phyloP scores from a whole-genome alignment of 352 stramenopile species.

The Pythium dissimile region DNA sequence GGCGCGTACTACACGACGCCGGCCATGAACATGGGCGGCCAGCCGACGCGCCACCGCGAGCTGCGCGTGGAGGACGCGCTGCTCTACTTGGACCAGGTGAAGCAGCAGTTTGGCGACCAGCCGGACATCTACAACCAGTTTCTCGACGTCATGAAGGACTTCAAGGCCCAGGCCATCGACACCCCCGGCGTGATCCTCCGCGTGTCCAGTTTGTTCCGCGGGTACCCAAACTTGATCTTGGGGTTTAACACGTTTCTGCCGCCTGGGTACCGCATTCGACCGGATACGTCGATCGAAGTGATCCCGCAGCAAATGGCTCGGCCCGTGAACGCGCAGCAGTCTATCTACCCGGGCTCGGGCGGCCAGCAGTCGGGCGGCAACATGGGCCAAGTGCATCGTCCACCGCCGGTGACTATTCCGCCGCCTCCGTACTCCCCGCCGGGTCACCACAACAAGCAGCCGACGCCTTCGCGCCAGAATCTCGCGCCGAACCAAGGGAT shows the following conservation, averaged over 20 bases:
- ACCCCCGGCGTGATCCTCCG: slow-evolving; percentile 97
- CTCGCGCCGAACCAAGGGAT: slow-evolving; percentile 31
- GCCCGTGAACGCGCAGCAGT: slow-evolving; percentile 18
- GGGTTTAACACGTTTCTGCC: slow-evolving; percentile 99
- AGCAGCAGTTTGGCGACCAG: slow-evolving; percentile 99
- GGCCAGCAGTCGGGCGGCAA: slow-evolving; percentile 29
- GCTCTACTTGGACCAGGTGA: slow-evolving; percentile 99
- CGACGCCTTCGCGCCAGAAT: slow-evolving; percentile 49
- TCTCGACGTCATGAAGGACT: slow-evolving; percentile 99
- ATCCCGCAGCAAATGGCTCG: slow-evolving; percentile 65
- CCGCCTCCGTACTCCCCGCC: slow-evolving; percentile 57
- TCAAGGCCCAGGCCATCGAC: slow-evolving; percentile 98
- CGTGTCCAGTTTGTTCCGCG: slow-evolving; percentile 98
- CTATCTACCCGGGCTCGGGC: slow-evolving; percentile 29
- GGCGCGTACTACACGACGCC: slow-evolving; percentile 18
- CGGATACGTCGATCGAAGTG: slow-evolving; percentile 79
- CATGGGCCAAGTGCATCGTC: slow-evolving; percentile 45
- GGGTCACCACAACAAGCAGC: slow-evolving; percentile 40
- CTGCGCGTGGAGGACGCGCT: slow-evolving; percentile 98
- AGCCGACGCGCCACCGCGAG: slow-evolving; percentile 59
- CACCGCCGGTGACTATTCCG: slow-evolving; percentile 67
- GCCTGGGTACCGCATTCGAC: slow-evolving; percentile 88
- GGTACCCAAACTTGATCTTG: slow-evolving; percentile 98
- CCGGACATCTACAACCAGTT: slow-evolving; percentile 99
- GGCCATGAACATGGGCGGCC: slow-evolving; percentile 22